Conservation (phyloP, 345 rosid genomes). For the Eucalyptus caleyi region DNA sequence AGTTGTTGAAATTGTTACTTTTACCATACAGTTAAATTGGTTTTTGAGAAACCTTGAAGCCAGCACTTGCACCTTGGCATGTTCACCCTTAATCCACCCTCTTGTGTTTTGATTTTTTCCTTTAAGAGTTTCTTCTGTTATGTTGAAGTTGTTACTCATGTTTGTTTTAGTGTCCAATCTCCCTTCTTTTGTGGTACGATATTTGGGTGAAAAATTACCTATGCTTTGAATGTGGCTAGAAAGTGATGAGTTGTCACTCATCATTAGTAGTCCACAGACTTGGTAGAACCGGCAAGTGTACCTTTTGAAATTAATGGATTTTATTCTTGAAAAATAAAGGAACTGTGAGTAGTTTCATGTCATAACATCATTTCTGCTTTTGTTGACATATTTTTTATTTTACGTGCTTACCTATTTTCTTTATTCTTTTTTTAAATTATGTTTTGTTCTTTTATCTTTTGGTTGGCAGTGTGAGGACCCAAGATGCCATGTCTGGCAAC, state of each 20-base stretch:
- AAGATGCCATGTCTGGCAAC: constrained; percentile 77
- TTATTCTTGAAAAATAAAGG: not conserved
- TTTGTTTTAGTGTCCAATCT: not conserved
- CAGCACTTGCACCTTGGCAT: not conserved
- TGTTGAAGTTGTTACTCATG: not conserved
- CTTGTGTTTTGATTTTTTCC: not conserved
- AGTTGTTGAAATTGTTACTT: not conserved
- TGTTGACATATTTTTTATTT: not conserved
- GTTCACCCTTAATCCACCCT: not conserved
- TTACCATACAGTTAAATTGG: not conserved
- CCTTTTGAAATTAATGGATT: not conserved
- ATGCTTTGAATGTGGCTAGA: not conserved
- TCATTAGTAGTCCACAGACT: not conserved
- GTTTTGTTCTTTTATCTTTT: not conserved
- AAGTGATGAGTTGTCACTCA: not conserved
- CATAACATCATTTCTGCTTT: not conserved
- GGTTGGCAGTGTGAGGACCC: constrained; percentile 71
- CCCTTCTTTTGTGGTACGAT: not conserved
- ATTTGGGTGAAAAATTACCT: not conserved
- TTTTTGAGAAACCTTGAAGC: not conserved
- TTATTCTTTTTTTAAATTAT: not conserved
- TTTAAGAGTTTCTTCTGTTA: not conserved
- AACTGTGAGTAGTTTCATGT: not conserved
- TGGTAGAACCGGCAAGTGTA: not conserved
- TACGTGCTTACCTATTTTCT: not conserved